Evolutionary conservation across 495 filamentous ascomycete genomes (phyloP).

Genomic region (Xylona heveae): DNA sequence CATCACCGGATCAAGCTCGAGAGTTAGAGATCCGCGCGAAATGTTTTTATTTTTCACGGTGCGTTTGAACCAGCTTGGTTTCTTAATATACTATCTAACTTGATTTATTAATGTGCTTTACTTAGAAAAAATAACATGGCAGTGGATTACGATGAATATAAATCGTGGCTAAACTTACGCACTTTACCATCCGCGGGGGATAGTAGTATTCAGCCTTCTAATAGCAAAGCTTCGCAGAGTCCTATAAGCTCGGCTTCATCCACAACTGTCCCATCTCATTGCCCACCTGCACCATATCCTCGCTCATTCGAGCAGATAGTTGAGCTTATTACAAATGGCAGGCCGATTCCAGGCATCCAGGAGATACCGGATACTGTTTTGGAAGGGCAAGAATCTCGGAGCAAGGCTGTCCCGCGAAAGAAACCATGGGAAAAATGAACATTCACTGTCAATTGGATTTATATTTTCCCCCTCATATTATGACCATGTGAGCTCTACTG

Average conservation of each 20-base stretch:
- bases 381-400: slow-evolving; percentile 34
- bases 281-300: slow-evolving; percentile 36
- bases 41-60: slow-evolving; percentile 16
- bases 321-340: slow-evolving; percentile 64
- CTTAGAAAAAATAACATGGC: slow-evolving; percentile 14
- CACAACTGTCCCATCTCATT: slow-evolving; percentile 3
- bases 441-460: too few species aligned
- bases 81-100: neutral
- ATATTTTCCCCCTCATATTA: too few species aligned
- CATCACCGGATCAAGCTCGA: slow-evolving; percentile 7
- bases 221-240: neutral
- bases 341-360: slow-evolving; percentile 73
- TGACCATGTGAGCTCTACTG: too few species aligned
- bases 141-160: slow-evolving; percentile 21
- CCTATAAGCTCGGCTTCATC: neutral
- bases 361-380: slow-evolving; percentile 74
- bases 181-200: neutral
- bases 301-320: slow-evolving; percentile 76
- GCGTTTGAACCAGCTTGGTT: slow-evolving; percentile 1
- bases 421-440: slow-evolving; percentile 76
- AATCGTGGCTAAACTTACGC: slow-evolving; percentile 12
- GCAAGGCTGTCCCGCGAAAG: slow-evolving; percentile 26
- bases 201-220: neutral
- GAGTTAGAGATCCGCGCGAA: slow-evolving; percentile 13
- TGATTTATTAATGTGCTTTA: neutral